Base-by-base conservation (phyloP, 2,329 filamentous ascomycete genomes). In the Achaetomium macrosporum region DNA sequence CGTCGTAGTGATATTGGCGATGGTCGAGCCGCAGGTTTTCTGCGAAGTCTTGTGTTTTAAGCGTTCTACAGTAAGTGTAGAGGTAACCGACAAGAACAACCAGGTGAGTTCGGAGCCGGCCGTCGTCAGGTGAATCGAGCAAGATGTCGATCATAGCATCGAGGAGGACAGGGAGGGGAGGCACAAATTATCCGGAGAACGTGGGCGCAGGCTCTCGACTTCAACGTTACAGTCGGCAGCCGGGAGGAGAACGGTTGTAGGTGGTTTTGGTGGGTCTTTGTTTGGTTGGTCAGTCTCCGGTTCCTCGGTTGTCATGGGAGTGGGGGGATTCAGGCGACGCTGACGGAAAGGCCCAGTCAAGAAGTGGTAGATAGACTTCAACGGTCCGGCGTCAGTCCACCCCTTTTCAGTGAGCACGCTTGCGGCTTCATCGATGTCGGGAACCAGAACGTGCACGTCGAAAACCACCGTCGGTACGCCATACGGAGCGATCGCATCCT, bases 391-490 rank as follows among this genome's bases (percentile, higher is more conserved):
- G 19, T 43, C 37, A 41, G 16, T 10, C 59, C 60, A 61, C 41
- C 58, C 59, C 13, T 47, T 25, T 25, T 53, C 33, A 9, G 42
- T 48, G 11, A 63, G 48, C 10, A 56, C 47, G 13, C 50, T 29
- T 35, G 59, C 53, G 19, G 60, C 58, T 42, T 56, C 29, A 13
- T 57, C 51, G 36, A 63, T 57, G 35, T 63, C 51, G 12, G 47
- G 46, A 5, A 63, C 61, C 15, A 63, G 55, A 5, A 64, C 41
- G 39, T 61, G 50, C 2, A 64, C 42, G 29, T 57, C 51, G 53
- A 64, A 65, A 12, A 65, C 53, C 15, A 55, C 54, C n/a, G 61
- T 63, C 5, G 61, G 59, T 9, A 64, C 63, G 12, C 58, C 61
- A 43, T 62, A 57, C 3, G 46, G 25, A n/a, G 41, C 57, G 35